A percentile compares a stretch with the other conserved stretches of the same genome.
phyloP scores from a whole-genome alignment of 768 basidiomycete genomes.

The Pilatotrama ljubarskyi region DNA sequence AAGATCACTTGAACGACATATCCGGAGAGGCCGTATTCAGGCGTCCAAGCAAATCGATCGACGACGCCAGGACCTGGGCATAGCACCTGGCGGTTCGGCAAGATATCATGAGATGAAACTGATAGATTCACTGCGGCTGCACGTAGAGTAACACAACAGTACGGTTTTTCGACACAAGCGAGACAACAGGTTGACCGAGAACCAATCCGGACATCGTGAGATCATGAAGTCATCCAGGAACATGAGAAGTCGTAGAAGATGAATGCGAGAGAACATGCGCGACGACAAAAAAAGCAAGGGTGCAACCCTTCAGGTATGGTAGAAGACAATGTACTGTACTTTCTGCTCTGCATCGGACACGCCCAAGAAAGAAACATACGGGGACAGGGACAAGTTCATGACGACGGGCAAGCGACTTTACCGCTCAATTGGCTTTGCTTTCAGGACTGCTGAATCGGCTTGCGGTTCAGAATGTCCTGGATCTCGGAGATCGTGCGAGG shows the following conservation, averaged over 20 bases:
- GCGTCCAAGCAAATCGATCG: no score
- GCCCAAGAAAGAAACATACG: conserved; percentile 11
- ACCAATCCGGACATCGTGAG: conserved; percentile 14
- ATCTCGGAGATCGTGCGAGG: conserved; percentile 73
- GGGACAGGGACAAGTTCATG: neutral
- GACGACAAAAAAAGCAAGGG: conserved; percentile 6
- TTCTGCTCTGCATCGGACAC: conserved; percentile 24
- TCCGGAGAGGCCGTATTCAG: no score
- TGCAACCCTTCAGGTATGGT: conserved; percentile 17
- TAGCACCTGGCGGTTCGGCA: no score
- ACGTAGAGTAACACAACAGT: conserved; percentile 18
- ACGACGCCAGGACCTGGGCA: no score
- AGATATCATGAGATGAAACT: no score
- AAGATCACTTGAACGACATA: no score
- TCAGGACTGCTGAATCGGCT: conserved; percentile 34
- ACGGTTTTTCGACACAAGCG: conserved; percentile 13
- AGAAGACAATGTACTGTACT: conserved; percentile 22
- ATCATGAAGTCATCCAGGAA: conserved; percentile 16
- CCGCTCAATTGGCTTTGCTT: no score
- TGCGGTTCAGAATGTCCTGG: conserved; percentile 64
- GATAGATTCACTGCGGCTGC: conserved; percentile 11
- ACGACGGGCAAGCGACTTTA: neutral
- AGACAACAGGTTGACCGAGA: conserved; percentile 8
- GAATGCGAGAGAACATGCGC: conserved; percentile 5
- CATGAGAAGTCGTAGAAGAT: conserved; percentile 19